These are phyloP conservation scores for Cercospora beticola DNA, from an alignment of 2,329 filamentous ascomycete species.

Conservation along the genomic window DNA sequence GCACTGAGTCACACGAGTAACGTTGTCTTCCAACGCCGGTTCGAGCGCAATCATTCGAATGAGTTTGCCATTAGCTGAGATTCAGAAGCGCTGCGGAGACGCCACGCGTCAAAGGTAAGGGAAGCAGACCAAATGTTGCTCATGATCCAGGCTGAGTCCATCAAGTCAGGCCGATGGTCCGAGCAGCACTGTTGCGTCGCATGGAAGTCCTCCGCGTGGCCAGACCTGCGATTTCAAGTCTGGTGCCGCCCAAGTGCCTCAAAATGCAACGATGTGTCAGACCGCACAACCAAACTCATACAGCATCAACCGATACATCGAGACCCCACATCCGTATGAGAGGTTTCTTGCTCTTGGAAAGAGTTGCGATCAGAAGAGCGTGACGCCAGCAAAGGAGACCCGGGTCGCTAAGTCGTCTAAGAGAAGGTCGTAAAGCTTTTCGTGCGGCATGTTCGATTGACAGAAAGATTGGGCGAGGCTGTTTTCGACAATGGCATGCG, in stretches of 20 bases:
- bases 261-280: neutral
- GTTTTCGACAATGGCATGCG: neutral
- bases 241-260: neutral
- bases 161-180: neutral
- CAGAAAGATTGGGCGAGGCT: neutral
- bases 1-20: neutral
- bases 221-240: neutral
- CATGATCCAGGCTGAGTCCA: neutral
- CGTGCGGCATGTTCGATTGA: neutral
- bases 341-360: neutral
- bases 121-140: neutral
- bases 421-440: neutral
- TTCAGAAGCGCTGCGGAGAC: constrained; percentile 3
- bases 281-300: constrained; percentile 2
- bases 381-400: neutral
- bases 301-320: constrained; percentile 10
- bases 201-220: neutral
- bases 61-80: constrained; percentile 14
- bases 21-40: neutral
- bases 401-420: neutral
- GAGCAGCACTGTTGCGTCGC: neutral
- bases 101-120: neutral
- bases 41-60: constrained; percentile 2
- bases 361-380: neutral
- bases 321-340: constrained; percentile 8